phyloP scores from a whole-genome alignment of 306 rosid genomes.

The Aeschynomene evenia region DNA sequence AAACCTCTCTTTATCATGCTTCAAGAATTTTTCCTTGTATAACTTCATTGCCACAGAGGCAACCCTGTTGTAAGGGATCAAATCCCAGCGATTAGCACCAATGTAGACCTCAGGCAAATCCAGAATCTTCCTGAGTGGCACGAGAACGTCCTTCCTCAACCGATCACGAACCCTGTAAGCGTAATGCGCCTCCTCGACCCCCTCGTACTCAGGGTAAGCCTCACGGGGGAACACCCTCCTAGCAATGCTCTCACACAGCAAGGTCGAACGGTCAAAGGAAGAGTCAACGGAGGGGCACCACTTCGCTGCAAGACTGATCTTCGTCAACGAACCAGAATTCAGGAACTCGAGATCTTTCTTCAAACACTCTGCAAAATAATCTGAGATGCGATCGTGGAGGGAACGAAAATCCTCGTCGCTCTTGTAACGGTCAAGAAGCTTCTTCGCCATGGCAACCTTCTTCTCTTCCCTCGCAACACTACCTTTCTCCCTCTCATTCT shows the following conservation, averaged over 20 bases:
- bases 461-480: constrained; percentile 38
- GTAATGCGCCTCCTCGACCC: constrained; percentile 62
- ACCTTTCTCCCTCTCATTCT: constrained; percentile 39
- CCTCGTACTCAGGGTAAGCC: constrained; percentile 48
- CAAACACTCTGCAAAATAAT: constrained; percentile 54
- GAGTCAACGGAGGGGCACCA: constrained; percentile 83
- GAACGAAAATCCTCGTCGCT: constrained; percentile 37
- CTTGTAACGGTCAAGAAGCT: constrained; percentile 41
- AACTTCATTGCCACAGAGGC: constrained; percentile 63
- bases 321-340: constrained; percentile 20
- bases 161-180: constrained; percentile 70
- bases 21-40: constrained; percentile 47
- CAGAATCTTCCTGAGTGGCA: constrained; percentile 55
- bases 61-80: constrained; percentile 57
- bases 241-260: constrained; percentile 65
- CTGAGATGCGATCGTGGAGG: constrained; percentile 53
- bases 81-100: constrained; percentile 57
- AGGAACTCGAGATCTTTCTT: constrained; percentile 47
- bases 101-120: constrained; percentile 79
- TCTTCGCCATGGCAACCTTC: constrained; percentile 53
- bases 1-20: constrained; percentile 56
- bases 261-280: constrained; percentile 53
- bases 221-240: constrained; percentile 56
- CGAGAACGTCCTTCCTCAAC: constrained; percentile 61
- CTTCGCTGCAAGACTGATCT: constrained; percentile 66